These are phyloP conservation scores for Gremmenia infestans DNA, from an alignment of 2,329 filamentous ascomycete genomes.

Conservation along the genomic window DNA sequence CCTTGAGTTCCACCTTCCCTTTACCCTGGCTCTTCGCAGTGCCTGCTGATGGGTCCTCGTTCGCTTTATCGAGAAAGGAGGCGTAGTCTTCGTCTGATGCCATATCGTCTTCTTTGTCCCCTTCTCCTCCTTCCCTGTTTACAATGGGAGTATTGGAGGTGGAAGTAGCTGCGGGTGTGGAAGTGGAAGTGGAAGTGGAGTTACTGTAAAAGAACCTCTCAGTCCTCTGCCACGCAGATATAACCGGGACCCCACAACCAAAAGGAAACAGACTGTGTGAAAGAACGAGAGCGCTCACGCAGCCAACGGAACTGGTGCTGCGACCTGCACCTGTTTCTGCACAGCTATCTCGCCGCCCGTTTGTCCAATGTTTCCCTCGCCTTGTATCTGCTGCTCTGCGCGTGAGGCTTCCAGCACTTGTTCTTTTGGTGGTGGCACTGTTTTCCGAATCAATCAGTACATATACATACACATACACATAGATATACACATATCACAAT, in stretches of 20 bases:
- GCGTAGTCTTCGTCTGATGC: conserved; percentile 77
- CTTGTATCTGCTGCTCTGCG: background rate
- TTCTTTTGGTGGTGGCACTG: background rate
- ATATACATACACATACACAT: too few relatives aligned
- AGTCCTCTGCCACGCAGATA: background rate
- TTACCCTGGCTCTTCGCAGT: conserved; percentile 31
- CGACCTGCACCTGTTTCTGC: conserved; percentile 10
- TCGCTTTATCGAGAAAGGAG: conserved; percentile 82
- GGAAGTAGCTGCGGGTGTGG: background rate
- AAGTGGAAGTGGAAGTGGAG: background rate
- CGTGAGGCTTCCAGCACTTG: background rate
- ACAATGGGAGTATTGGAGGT: background rate
- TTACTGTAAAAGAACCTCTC: conserved; percentile 9
- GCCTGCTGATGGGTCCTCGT: conserved; percentile 67
- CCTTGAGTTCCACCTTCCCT: conserved; percentile 42
- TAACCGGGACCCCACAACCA: background rate
- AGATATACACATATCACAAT: too few relatives aligned
- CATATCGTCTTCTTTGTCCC: conserved; percentile 40
- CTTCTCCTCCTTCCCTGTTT: background rate
- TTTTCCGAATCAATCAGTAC: background rate
- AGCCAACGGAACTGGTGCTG: conserved; percentile 11
- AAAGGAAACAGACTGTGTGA: background rate
- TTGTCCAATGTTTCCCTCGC: conserved; percentile 1
- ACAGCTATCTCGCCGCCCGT: conserved; percentile 1
- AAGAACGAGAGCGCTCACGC: conserved; percentile 11